Evolutionary conservation across 2,329 filamentous ascomycete species (phyloP).

Genomic region (Pestalotiopsis sp.): DNA sequence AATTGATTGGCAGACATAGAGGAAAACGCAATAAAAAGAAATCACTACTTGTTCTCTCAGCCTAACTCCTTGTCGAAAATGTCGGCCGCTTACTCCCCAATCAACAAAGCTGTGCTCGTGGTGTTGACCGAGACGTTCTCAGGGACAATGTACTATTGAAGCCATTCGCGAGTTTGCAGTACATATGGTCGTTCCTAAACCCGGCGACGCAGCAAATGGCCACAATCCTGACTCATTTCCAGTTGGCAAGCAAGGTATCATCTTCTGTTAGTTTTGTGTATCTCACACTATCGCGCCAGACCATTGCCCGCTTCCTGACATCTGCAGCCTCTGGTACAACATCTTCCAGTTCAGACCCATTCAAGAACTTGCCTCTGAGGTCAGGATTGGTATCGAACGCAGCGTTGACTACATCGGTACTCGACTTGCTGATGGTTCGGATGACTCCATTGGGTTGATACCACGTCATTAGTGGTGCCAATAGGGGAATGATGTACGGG

Average conservation of each 20-base stretch:
- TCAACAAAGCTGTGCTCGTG: not conserved
- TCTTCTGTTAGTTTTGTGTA: conserved; percentile 8
- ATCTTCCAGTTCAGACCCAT: conserved; percentile 8
- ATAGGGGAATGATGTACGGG: not conserved
- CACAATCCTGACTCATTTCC: conserved; percentile 2
- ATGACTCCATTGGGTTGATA: conserved; percentile 3
- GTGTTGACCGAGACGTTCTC: not conserved
- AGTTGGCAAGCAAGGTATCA: conserved; percentile 6
- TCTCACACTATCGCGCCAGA: conserved; percentile 11
- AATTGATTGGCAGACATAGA: too few species aligned
- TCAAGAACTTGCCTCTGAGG: conserved; percentile 7
- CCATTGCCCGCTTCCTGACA: conserved; percentile 6
- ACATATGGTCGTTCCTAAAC: not conserved
- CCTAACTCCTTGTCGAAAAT: not conserved
- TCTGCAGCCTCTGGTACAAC: conserved; percentile 7
- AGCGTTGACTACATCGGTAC: not conserved
- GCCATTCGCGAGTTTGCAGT: not conserved
- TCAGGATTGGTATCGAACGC: conserved; percentile 3
- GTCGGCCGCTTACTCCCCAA: not conserved
- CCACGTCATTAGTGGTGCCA: not conserved
- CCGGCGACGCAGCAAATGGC: not conserved
- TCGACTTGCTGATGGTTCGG: conserved; percentile 10
- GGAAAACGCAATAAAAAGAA: not conserved
- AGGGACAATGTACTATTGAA: not conserved
- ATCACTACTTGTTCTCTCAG: not conserved